Evolutionary conservation across 495 filamentous ascomycete species (phyloP).

Genomic region (Opeltia flavorubescens): DNA sequence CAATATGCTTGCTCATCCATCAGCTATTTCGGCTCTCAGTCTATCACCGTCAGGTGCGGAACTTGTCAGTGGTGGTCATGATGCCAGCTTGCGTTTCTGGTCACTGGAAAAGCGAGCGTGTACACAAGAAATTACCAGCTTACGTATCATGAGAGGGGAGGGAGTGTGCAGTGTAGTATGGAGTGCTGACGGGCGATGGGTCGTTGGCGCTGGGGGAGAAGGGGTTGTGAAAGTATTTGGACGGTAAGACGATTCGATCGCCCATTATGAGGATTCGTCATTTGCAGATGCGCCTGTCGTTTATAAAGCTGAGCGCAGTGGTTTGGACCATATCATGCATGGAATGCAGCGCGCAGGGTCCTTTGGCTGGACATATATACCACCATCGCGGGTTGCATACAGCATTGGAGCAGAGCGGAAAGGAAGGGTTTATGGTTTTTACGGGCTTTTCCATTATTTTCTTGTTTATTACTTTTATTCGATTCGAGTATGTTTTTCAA

Average conservation of each 20-base stretch:
- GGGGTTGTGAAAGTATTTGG: conserved; percentile 94
- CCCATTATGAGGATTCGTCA: not conserved
- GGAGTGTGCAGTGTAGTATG: conserved; percentile 87
- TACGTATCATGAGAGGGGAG: conserved; percentile 85
- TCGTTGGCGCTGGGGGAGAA: conserved; percentile 90
- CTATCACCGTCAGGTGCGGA: conserved; percentile 86
- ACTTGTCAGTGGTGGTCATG: conserved; percentile 90
- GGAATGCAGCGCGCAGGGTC: not conserved
- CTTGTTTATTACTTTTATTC: no score
- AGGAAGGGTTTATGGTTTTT: not conserved
- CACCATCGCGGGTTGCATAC: not conserved
- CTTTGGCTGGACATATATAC: not conserved
- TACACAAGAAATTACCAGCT: conserved; percentile 83
- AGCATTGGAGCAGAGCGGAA: not conserved
- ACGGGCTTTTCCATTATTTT: not conserved
- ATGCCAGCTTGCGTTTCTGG: conserved; percentile 92
- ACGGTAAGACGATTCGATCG: conserved; percentile 21
- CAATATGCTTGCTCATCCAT: conserved; percentile 91
- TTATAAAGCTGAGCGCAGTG: not conserved
- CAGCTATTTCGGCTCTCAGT: conserved; percentile 77
- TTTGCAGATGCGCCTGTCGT: no score
- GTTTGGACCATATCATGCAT: not conserved
- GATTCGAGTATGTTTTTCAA: no score
- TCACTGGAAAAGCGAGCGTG: conserved; percentile 88
- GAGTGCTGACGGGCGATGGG: conserved; percentile 87